phyloP scores from a whole-genome alignment of 768 basidiomycete genomes.

The Symmetrospora coprosmae region DNA sequence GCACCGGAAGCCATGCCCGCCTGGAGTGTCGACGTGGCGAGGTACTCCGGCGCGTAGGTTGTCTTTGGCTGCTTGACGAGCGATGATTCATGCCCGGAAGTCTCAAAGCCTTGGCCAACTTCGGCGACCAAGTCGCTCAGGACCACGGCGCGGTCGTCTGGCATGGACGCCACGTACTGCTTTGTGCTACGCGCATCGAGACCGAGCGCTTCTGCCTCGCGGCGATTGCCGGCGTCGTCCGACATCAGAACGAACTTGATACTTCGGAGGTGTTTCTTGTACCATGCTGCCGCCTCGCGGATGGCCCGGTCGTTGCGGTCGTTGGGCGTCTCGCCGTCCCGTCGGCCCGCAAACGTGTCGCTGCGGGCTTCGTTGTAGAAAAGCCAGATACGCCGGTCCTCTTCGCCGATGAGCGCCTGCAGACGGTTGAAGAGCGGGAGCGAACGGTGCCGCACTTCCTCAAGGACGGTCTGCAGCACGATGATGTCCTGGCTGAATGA shows the following conservation, averaged over 20 bases:
- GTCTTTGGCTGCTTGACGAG: not conserved
- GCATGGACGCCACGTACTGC: slow-evolving; percentile 65
- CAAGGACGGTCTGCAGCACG: slow-evolving; percentile 82
- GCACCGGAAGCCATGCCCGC: slow-evolving; percentile 74
- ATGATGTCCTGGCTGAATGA: slow-evolving; percentile 67
- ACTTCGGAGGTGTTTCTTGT: slow-evolving; percentile 49
- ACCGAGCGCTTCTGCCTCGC: slow-evolving; percentile 55
- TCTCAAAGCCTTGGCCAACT: slow-evolving; percentile 5
- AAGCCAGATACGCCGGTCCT: slow-evolving; percentile 42
- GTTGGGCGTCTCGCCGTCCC: slow-evolving; percentile 67
- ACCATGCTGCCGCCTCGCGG: slow-evolving; percentile 74
- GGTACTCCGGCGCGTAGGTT: slow-evolving; percentile 47
- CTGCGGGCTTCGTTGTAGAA: slow-evolving; percentile 43
- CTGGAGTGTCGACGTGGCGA: slow-evolving; percentile 53
- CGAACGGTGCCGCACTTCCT: slow-evolving; percentile 89
- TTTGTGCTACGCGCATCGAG: slow-evolving; percentile 51
- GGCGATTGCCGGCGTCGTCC: slow-evolving; percentile 71
- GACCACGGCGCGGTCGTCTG: slow-evolving; percentile 44
- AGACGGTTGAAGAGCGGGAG: slow-evolving; percentile 84
- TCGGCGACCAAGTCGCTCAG: slow-evolving; percentile 66
- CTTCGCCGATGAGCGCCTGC: slow-evolving; percentile 65
- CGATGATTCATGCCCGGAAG: not conserved
- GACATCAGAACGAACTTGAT: slow-evolving; percentile 58
- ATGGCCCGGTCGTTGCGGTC: slow-evolving; percentile 95
- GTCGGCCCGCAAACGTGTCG: slow-evolving; percentile 56